These are phyloP conservation scores for Cytospora chrysosperma DNA, from an alignment of 2,329 filamentous ascomycete genomes.

Conservation along the genomic window DNA sequence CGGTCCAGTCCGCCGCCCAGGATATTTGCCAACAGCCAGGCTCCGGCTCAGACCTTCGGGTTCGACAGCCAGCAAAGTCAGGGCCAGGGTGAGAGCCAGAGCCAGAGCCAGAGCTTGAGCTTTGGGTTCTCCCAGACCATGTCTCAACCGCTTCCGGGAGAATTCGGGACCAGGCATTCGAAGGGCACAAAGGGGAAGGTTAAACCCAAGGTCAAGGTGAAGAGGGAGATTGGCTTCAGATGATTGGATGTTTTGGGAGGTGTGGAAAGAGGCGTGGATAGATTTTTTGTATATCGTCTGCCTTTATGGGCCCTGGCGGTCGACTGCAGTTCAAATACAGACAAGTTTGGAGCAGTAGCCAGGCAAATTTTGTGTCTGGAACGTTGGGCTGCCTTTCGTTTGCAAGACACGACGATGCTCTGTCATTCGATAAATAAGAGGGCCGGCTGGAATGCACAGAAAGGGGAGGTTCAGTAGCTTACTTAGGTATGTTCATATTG, in stretches of 20 bases:
- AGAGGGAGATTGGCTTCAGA: constrained; percentile 41
- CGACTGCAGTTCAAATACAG: not conserved
- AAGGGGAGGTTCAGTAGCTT: not conserved
- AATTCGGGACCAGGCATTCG: constrained; percentile 43
- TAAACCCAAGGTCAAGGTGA: constrained; percentile 30
- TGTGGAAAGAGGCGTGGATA: too few species aligned
- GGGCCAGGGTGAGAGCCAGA: constrained; percentile 8
- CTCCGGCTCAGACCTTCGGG: constrained; percentile 3
- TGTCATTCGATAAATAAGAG: not conserved
- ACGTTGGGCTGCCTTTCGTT: too few species aligned
- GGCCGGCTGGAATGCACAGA: not conserved
- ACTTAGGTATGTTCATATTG: too few species aligned
- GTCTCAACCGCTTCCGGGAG: constrained; percentile 47
- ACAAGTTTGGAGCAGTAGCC: not conserved
- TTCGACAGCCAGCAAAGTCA: constrained; percentile 14
- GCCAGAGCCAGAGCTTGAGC: constrained; percentile 22
- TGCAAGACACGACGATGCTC: not conserved
- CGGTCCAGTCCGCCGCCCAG: constrained; percentile 20
- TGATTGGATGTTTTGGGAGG: not conserved
- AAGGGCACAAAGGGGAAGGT: constrained; percentile 40
- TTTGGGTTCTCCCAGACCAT: constrained; percentile 33
- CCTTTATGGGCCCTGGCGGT: not conserved
- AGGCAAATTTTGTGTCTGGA: not conserved
- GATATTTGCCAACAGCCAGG: constrained; percentile 9
- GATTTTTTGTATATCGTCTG: not conserved